These are phyloP conservation scores for Blastobotrys aristatus DNA, from an alignment of 1,139 yeast species.

Conservation along the genomic window DNA sequence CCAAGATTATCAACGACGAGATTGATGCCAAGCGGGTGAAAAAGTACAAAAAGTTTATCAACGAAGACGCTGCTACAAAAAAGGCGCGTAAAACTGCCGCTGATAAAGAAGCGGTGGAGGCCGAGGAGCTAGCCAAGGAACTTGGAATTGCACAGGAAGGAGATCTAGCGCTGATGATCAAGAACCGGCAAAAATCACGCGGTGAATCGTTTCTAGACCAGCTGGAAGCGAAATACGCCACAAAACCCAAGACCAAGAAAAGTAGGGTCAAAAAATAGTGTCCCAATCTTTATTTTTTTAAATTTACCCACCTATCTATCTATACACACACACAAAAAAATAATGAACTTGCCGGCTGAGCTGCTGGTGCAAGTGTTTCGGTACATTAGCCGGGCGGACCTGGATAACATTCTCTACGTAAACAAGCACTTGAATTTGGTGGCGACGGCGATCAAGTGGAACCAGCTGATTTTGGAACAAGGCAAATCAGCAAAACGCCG, in stretches of 20 bases:
- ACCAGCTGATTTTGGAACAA: not conserved
- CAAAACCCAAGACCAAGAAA: constrained; percentile 9
- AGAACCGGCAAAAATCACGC: constrained; percentile 31
- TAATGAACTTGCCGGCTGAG: constrained; percentile 1
- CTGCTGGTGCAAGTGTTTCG: not conserved
- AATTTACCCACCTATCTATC: not conserved
- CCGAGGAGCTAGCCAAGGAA: constrained; percentile 52
- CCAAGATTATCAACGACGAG: constrained; percentile 45
- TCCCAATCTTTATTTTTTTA: not conserved
- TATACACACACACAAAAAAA: not conserved
- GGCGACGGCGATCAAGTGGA: not conserved
- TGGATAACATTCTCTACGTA: not conserved
- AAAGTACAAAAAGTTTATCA: constrained; percentile 45
- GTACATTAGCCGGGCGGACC: not conserved
- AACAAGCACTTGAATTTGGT: not conserved
- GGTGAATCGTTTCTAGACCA: constrained; percentile 40
- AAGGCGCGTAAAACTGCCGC: constrained; percentile 50
- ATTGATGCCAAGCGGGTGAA: constrained; percentile 38
- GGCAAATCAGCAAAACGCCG: not conserved
- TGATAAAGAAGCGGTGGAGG: constrained; percentile 62
- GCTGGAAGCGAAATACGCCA: constrained; percentile 51
- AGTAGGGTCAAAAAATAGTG: constrained; percentile 7
- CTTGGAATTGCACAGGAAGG: constrained; percentile 39
- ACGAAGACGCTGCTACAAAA: constrained; percentile 48
- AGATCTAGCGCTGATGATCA: constrained; percentile 27